Evolutionary conservation across 2,329 filamentous ascomycete genomes (phyloP).

Genomic region (Pseudogymnoascus sp.): DNA sequence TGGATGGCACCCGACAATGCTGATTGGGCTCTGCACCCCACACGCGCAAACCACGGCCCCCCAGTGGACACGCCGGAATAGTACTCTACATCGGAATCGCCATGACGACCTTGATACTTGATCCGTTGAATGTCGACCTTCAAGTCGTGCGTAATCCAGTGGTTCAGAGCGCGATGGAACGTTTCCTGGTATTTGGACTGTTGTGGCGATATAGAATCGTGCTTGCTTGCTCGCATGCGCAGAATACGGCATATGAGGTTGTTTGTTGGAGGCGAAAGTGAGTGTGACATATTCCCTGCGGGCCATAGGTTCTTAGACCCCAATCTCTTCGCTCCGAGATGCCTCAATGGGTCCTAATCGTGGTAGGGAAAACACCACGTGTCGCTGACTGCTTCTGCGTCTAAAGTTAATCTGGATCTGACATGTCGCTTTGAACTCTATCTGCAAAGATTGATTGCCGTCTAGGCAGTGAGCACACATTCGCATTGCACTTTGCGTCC

Average conservation of each 20-base stretch:
- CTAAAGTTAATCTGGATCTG: slow-evolving; percentile 2
- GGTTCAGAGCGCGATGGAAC: neutral
- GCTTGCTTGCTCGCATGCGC: neutral
- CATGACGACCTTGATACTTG: neutral
- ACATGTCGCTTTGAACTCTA: neutral
- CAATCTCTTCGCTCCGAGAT: neutral
- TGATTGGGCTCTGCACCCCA: slow-evolving; percentile 6
- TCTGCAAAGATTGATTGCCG: neutral
- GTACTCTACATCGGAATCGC: neutral
- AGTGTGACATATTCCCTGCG: neutral
- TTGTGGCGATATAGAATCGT: neutral
- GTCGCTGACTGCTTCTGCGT: slow-evolving; percentile 1
- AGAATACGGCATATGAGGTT: neutral
- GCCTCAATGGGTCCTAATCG: neutral
- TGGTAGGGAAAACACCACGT: neutral
- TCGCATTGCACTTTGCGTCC: neutral
- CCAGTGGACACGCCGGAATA: neutral
- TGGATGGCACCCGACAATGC: neutral
- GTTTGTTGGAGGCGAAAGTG: neutral
- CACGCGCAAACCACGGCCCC: neutral
- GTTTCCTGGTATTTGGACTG: neutral
- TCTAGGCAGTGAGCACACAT: neutral
- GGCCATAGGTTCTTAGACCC: neutral
- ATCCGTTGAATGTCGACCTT: neutral
- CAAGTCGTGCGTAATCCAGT: neutral